Percentiles rank a stretch among this genome's conserved stretches.
phyloP scores from a whole-genome alignment of 2,329 filamentous ascomycete species.

The Aspergillus sp. region DNA sequence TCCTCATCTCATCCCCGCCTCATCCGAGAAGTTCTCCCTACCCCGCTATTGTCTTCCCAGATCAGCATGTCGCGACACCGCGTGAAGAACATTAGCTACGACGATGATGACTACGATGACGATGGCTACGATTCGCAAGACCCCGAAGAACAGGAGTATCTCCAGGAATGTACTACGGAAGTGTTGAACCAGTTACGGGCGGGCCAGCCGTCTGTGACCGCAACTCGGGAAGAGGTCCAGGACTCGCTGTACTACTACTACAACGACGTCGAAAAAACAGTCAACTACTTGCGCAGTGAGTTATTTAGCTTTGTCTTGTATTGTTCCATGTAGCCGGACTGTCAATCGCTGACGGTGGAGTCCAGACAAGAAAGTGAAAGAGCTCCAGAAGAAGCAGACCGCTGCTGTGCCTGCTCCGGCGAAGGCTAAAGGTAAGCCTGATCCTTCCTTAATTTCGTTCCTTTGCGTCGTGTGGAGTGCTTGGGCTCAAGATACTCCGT shows the following conservation, averaged over 20 bases:
- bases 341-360: not conserved
- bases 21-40: conserved; percentile 3
- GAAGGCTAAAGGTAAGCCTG: conserved; percentile 26
- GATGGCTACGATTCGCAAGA: conserved; percentile 43
- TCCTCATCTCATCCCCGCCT: not conserved
- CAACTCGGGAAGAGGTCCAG: conserved; percentile 73
- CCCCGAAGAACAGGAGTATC: conserved; percentile 50
- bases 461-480: conserved; percentile 19
- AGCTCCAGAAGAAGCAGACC: conserved; percentile 32
- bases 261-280: conserved; percentile 84
- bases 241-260: conserved; percentile 95
- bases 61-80: conserved; percentile 45
- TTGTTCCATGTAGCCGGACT: too few relatives aligned
- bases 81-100: conserved; percentile 44
- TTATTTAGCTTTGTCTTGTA: not conserved
- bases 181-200: conserved; percentile 66
- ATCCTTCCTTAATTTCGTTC: conserved; percentile 5
- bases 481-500: conserved; percentile 27
- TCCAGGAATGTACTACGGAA: conserved; percentile 65
- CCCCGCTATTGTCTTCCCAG: conserved; percentile 4
- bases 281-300: conserved; percentile 72
- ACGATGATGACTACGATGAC: conserved; percentile 42
- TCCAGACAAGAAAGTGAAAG: conserved; percentile 37
- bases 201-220: conserved; percentile 57
- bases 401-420: conserved; percentile 14